phyloP scores from a whole-genome alignment of 2,329 filamentous ascomycete genomes.

The Neopestalotiopsis sp. region DNA sequence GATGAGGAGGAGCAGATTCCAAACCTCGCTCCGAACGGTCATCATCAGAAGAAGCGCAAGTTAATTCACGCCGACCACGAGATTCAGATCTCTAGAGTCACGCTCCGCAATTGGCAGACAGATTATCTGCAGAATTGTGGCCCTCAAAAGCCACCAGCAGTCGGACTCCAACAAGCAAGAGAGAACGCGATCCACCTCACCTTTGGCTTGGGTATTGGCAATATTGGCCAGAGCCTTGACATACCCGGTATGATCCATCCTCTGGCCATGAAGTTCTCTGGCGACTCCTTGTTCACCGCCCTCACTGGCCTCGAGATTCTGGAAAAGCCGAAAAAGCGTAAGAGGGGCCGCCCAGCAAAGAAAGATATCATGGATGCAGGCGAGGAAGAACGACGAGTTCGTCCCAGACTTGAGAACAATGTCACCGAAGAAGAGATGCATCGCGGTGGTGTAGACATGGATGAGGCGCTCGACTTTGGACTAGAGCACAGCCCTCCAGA shows the following conservation, averaged over 20 bases:
- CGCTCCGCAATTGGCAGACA: slow-evolving; percentile 45
- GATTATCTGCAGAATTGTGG: slow-evolving; percentile 57
- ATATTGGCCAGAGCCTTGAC: slow-evolving; percentile 39
- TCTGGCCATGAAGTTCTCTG: slow-evolving; percentile 52
- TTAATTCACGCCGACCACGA: slow-evolving; percentile 32
- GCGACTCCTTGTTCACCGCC: slow-evolving; percentile 44
- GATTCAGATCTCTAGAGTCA: slow-evolving; percentile 40
- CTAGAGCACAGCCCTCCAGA: slow-evolving; percentile 29
- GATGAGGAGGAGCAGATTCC: slow-evolving; percentile 9
- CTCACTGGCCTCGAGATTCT: slow-evolving; percentile 40
- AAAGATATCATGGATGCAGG: slow-evolving; percentile 47
- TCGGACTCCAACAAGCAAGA: slow-evolving; percentile 43
- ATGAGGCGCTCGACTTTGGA: slow-evolving; percentile 26
- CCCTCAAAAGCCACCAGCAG: slow-evolving; percentile 30
- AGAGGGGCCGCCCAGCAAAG: slow-evolving; percentile 46
- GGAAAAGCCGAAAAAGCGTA: slow-evolving; percentile 22
- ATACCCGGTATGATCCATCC: slow-evolving; percentile 43
- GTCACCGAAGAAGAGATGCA: slow-evolving; percentile 24
- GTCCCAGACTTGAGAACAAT: slow-evolving; percentile 37
- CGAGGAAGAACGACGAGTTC: slow-evolving; percentile 44
- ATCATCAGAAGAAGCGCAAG: slow-evolving; percentile 27
- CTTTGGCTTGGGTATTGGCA: slow-evolving; percentile 44
- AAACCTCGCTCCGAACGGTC: slow-evolving; percentile 22
- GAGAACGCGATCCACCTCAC: slow-evolving; percentile 45
- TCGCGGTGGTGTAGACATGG: slow-evolving; percentile 31